Evolutionary conservation across 805 yeast species (phyloP), one percentile per base, ranked within the genome.

Genomic region (Maudiozyma saulgeensis): DNA sequence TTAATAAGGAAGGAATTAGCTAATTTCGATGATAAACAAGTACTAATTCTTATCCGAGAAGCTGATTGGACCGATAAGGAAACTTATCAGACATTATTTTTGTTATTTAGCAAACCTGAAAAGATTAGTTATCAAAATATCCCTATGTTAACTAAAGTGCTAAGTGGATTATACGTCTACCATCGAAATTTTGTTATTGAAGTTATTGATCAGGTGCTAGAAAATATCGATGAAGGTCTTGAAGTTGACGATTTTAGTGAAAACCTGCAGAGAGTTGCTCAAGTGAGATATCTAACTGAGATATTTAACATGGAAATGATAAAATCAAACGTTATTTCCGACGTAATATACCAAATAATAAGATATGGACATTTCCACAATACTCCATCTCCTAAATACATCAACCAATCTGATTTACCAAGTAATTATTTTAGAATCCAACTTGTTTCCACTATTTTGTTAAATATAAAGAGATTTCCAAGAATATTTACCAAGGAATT

Each of bases 361-460:
- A 77, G 82, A 41, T 77, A 69, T 62, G 96, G 95, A 0, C 82
- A 86, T 68, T 74, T 76, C 0, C 70, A 73, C 50, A 78, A 78
- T 47, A 74, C 74, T 46, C 90, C 95, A 1, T 64, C 59, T 9
- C 74, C 75, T 6, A 70, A 68, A 21, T 54, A 49, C 4, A 40
- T 60, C 2, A 68, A 72, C 31, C 75, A 68, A 16, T 46, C 75
- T n/a, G 96, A 89, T 66, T 68, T 68, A 12, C 81, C 82, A 0
- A 76, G 80, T 56, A 81, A 86, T 57, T 86, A 81, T 59, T 87
- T 87, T 64, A 73, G 96, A 50, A 69, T 87, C 37, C 80, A 79
- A 39, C 65, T 89, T 59, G 64, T 77, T 18, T 60, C 76, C 26
- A 62, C 71, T 0, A 60, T 79, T 5, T 57, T 82, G 18, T 63